Evolutionary conservation across 139 green algal genomes (phyloP).

Genomic region (Nannochloris sp.): DNA sequence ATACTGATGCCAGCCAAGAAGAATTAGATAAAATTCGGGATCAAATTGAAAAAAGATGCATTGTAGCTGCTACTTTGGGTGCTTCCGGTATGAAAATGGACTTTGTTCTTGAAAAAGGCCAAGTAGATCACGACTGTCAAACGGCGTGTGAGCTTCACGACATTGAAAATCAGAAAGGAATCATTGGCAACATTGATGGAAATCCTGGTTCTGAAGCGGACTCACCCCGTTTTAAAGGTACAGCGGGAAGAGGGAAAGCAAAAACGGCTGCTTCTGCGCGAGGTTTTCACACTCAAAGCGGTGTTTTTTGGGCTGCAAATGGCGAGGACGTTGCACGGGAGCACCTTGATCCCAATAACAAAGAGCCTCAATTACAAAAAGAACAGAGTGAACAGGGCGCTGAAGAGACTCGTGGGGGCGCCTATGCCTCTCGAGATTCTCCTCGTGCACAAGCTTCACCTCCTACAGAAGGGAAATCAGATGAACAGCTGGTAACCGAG

Average conservation of each 20-base stretch:
- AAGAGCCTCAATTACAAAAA: conserved; percentile 20
- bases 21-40: conserved; percentile 1
- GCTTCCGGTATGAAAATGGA: conserved; percentile 13
- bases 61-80: conserved; percentile 14
- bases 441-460: not conserved
- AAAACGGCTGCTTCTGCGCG: not conserved
- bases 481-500: conserved; percentile 7
- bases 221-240: conserved; percentile 5
- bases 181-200: conserved; percentile 2
- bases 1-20: conserved; percentile 2
- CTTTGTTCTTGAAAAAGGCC: conserved; percentile 15
- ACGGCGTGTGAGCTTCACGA: conserved; percentile 19
- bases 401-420: not conserved
- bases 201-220: not conserved
- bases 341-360: conserved; percentile 3
- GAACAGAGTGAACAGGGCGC: not conserved
- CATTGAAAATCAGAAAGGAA: not conserved
- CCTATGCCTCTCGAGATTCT: not conserved
- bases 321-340: conserved; percentile 20
- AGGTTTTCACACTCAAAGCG: not conserved
- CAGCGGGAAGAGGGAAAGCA: not conserved
- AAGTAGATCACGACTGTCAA: conserved; percentile 15
- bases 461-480: conserved; percentile 6
- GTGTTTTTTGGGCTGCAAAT: not conserved
- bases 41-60: conserved; percentile 12